phyloP scores from a whole-genome alignment of 1,284 basidiomycete genomes.

The Puccinia triticina region DNA sequence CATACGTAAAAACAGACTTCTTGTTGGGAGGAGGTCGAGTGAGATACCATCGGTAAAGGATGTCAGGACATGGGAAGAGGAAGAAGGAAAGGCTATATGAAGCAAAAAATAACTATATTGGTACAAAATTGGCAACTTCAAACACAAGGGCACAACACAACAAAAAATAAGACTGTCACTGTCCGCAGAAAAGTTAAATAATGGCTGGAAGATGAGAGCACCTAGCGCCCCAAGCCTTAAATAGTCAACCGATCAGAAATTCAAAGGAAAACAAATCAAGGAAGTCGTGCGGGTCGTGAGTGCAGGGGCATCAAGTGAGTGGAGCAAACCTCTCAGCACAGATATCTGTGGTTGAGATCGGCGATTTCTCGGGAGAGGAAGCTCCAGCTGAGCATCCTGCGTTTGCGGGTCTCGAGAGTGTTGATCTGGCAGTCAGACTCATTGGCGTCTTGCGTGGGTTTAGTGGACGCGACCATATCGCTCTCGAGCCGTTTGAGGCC shows the following conservation, averaged over 20 bases:
- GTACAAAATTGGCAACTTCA: neutral
- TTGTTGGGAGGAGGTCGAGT: too few relatives aligned
- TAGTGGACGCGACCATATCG: constrained; percentile 63
- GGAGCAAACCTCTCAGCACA: constrained; percentile 62
- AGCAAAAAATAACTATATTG: neutral
- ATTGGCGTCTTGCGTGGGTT: constrained; percentile 22
- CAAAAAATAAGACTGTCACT: neutral
- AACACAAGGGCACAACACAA: constrained; percentile 5
- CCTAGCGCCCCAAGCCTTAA: neutral
- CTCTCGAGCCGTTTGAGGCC: constrained; percentile 93
- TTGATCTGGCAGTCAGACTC: constrained; percentile 50
- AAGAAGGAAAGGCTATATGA: neutral
- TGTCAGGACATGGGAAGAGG: neutral
- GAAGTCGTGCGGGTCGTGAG: neutral
- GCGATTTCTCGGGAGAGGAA: constrained; percentile 77
- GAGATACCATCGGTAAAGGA: too few relatives aligned
- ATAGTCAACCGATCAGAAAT: neutral
- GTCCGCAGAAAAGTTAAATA: neutral
- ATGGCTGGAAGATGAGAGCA: neutral
- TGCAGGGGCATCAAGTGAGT: neutral
- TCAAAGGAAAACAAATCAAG: neutral
- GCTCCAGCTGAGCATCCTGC: constrained; percentile 67
- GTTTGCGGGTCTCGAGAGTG: constrained; percentile 22
- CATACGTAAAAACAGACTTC: too few relatives aligned
- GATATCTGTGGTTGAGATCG: constrained; percentile 76